These are phyloP conservation scores for Magnusiomyces magnusii DNA, from an alignment of 1,139 yeast species.

Conservation along the genomic window DNA sequence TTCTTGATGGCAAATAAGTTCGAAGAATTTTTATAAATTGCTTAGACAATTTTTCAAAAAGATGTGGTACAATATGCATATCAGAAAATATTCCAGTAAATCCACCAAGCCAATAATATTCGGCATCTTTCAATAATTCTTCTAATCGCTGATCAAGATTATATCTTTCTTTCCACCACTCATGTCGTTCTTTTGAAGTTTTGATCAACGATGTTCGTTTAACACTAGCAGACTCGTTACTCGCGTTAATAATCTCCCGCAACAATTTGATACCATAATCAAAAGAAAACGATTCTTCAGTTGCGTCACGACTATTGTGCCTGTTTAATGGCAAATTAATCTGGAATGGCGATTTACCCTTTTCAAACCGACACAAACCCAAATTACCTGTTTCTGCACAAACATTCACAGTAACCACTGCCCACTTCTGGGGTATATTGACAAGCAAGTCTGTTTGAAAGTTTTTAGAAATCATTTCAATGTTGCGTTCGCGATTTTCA, in stretches of 20 bases:
- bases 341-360: slow-evolving; percentile 38
- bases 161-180: slow-evolving; percentile 75
- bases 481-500: not conserved
- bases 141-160: slow-evolving; percentile 51
- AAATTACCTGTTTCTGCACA: slow-evolving; percentile 53
- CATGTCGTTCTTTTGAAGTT: slow-evolving; percentile 54
- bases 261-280: slow-evolving; percentile 42
- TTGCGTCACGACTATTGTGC: slow-evolving; percentile 41
- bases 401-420: slow-evolving; percentile 55
- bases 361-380: slow-evolving; percentile 43
- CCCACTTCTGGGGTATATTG: slow-evolving; percentile 38
- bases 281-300: slow-evolving; percentile 41
- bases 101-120: slow-evolving; percentile 74
- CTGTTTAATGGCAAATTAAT: slow-evolving; percentile 56
- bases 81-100: slow-evolving; percentile 54
- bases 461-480: not conserved
- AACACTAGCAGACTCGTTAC: slow-evolving; percentile 50
- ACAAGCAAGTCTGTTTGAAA: not conserved
- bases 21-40: slow-evolving; percentile 35
- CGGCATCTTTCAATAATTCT: slow-evolving; percentile 50
- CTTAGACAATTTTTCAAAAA: slow-evolving; percentile 35
- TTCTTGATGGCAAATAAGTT: slow-evolving; percentile 32
- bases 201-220: slow-evolving; percentile 33
- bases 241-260: slow-evolving; percentile 45
- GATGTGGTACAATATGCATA: slow-evolving; percentile 26